These are phyloP conservation scores for Pichia rugopelliculosa DNA, from an alignment of 805 yeast species.

Conservation along the genomic window DNA sequence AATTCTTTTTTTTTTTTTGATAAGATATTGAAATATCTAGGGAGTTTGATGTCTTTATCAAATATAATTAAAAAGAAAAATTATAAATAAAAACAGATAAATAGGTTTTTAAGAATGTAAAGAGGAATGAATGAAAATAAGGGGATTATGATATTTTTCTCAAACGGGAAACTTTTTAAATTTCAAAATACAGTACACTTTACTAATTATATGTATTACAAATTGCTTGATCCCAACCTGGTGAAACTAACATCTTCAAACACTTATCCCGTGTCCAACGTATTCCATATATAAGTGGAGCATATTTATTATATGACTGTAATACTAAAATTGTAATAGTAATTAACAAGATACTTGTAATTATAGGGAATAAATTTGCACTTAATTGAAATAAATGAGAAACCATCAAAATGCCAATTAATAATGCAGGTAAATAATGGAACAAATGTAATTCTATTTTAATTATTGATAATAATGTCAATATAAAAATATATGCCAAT, in stretches of 20 bases:
- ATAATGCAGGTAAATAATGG: conserved; percentile 44
- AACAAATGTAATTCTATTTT: conserved; percentile 35
- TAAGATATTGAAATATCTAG: background rate
- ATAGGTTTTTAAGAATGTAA: background rate
- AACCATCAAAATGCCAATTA: conserved; percentile 38
- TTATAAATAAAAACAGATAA: background rate
- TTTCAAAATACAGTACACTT: no score
- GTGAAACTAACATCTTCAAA: conserved; percentile 12
- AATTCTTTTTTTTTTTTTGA: no score
- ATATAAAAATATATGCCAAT: conserved; percentile 53
- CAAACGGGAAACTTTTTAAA: no score
- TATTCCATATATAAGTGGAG: conserved; percentile 42
- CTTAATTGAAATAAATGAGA: conserved; percentile 40
- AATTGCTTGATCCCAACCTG: conserved; percentile 12
- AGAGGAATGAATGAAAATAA: background rate
- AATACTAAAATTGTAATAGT: conserved; percentile 17
- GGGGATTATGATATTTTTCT: no score
- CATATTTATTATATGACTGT: conserved; percentile 24
- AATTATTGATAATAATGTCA: conserved; percentile 44
- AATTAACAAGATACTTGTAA: conserved; percentile 25
- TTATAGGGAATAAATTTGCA: conserved; percentile 20
- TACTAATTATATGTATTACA: conserved; percentile 7
- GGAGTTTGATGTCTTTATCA: background rate
- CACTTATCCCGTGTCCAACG: conserved; percentile 40
- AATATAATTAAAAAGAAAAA: background rate